Evolutionary conservation across 768 basidiomycete genomes (phyloP), one percentile per base, ranked within the genome.

Genomic region (Mycena capillaripes): DNA sequence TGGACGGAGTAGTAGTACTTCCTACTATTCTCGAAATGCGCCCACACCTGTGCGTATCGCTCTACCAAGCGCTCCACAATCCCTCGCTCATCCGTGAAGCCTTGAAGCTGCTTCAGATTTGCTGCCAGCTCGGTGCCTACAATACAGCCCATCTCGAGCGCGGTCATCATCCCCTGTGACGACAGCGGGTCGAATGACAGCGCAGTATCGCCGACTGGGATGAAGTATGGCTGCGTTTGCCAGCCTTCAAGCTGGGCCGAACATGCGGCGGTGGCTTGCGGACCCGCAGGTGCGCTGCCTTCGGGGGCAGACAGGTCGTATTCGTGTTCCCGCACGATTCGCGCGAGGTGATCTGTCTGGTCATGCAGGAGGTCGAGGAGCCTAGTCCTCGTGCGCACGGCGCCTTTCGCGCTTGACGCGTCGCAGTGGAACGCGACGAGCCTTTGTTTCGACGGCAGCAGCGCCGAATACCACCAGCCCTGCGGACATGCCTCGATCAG

Each of bases 131-230:
- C 63, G n/a, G 66, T 42, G 9, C 82, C 83, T 12, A 81, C 44
- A 29, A 77, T 71, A 40, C 71, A 71, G 10, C 83, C 82, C 65
- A 75, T 70, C 38, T 81, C 76, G 55, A 84, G 72, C 0, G 82
- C 79, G 14, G 83, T 83, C 59, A 83, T 82, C 73, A 84, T 83
- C 21, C 83, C 83, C 65, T 83, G 83, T 16, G 83, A 83, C 11
- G 83, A 84, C 10, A 84, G 79, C 10, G 83, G 83, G 66, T 84
- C 83, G 69, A 83, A 84, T 34, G 83, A 80, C 73, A 82, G 75
- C 5, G 83, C 82, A 21, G 83, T 82, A 70, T 84, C 82, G 2
- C 83, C 83, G n/a, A 83, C 82, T 30, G 82, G 79, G 52, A 75
- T 74, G 81, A 82, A 84, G 27, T 70, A 68, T 52, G 69, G 59